Percentiles rank a stretch among this genome's conserved stretches.
Conservation (phyloP, 345 rosid species). For the Populus nigra region DNA sequence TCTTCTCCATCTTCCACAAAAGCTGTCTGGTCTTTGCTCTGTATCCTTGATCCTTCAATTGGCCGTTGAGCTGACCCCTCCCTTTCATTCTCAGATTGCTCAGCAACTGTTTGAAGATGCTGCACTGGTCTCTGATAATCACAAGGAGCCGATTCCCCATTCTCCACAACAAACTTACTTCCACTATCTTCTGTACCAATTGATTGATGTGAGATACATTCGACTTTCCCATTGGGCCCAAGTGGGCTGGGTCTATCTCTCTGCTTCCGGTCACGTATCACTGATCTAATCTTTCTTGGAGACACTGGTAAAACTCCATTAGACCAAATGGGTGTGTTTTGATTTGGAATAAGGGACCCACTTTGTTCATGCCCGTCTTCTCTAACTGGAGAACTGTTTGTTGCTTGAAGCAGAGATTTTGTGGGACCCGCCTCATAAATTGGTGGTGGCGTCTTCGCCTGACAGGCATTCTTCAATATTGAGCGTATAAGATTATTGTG, state of each 20-base stretch:
- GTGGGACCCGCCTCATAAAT: slow-evolving; percentile 45
- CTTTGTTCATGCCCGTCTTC: slow-evolving; percentile 62
- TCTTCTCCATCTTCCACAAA: slow-evolving; percentile 50
- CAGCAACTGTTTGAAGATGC: slow-evolving; percentile 47
- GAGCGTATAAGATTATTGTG: slow-evolving; percentile 83
- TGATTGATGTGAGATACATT: slow-evolving; percentile 48
- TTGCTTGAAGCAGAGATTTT: slow-evolving; percentile 44
- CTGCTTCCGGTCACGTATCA: slow-evolving; percentile 54
- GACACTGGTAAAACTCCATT: slow-evolving; percentile 77
- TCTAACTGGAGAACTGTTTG: slow-evolving; percentile 38
- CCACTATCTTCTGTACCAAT: slow-evolving; percentile 50
- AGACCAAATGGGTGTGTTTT: slow-evolving; percentile 56
- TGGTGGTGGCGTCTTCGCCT: slow-evolving; percentile 63
- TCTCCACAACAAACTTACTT: slow-evolving; percentile 42
- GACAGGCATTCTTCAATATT: slow-evolving; percentile 77
- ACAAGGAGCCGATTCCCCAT: slow-evolving; percentile 62
- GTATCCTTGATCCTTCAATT: slow-evolving; percentile 30
- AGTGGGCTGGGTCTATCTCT: slow-evolving; percentile 77
- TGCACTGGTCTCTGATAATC: slow-evolving; percentile 61
- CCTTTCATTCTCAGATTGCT: slow-evolving; percentile 51
- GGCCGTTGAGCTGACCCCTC: slow-evolving; percentile 41
- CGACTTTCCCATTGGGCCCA: slow-evolving; percentile 85
- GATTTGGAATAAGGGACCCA: slow-evolving; percentile 45
- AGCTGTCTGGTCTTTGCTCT: slow-evolving; percentile 43
- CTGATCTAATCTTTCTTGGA: slow-evolving; percentile 67